Evolutionary conservation across 371 early-diverging fungal genomes (phyloP), one percentile per base, ranked within the genome.

Genomic region (Circinella umbellata): DNA sequence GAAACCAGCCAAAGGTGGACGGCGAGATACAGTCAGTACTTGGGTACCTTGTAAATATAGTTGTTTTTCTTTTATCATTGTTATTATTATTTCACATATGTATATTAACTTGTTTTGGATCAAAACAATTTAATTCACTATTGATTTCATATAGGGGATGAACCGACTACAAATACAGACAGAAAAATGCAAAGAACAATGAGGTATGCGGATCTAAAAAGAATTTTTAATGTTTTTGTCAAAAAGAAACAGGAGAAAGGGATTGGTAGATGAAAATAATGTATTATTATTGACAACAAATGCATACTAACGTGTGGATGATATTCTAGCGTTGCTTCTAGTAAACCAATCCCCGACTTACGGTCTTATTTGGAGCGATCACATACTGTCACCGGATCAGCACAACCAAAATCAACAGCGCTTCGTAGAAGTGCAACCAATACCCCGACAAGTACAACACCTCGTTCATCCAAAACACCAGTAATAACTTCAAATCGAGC

Each of bases 281-380:
- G 11, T 53, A n/a, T n/a, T 38, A 14, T 5, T 4, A 11, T 49
- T 62, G 36, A 62, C 20, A 38, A 39, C 11, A 42, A 42, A 42
- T 27, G 1, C 2, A 27, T 27, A 27, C 27, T 27, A 27, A 27
- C 27, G 27, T 27, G 27, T 27, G 27, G 27, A 27, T 27, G 2
- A 27, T 27, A 2, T 27, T 42, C 11, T 11, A 55, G 47, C 17
- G 27, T 42, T 27, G 53, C 49, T 34, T 57, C 48, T 8, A 71
- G 63, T 17, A 67, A 67, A 18, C 67, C 71, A 6, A 75, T 75
- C 54, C 76, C 76, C 27, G 68, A 75, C 62, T 47, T 75, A 20
- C 72, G 76, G 20, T 64, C 76, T 14, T 75, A 72, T 63, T 48
- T 75, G 49, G 70, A 69, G 49, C 54, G 53, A 46, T 64, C 69